phyloP scores from a whole-genome alignment of 1,284 basidiomycete genomes.

The Inonotus obliquus region DNA sequence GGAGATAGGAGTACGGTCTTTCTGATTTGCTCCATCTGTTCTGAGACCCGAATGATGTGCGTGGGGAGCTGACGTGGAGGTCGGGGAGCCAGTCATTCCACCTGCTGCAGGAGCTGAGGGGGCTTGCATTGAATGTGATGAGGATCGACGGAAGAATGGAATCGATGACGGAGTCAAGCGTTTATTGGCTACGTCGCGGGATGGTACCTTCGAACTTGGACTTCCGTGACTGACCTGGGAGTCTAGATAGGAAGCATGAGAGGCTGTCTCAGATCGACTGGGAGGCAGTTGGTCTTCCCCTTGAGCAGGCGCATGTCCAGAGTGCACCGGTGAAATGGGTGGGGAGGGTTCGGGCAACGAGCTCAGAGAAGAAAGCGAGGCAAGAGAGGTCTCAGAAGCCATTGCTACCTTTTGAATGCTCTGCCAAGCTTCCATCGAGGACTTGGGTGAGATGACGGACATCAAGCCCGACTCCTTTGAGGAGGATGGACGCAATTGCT shows the following conservation, averaged over 20 bases:
- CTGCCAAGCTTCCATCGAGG: constrained; percentile 52
- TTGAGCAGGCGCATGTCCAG: background rate
- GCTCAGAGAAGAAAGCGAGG: constrained; percentile 67
- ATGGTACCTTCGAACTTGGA: constrained; percentile 59
- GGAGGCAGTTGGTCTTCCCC: constrained; percentile 45
- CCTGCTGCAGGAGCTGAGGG: constrained; percentile 34
- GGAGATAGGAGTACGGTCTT: constrained; percentile 38
- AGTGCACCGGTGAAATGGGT: constrained; percentile 41
- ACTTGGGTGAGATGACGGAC: constrained; percentile 32
- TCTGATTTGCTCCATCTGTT: constrained; percentile 38
- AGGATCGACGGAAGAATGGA: constrained; percentile 92
- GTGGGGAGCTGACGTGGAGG: constrained; percentile 38
- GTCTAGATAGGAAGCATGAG: constrained; percentile 45
- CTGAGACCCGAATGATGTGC: constrained; percentile 35
- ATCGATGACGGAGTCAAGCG: constrained; percentile 91
- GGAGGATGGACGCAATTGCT: constrained; percentile 57
- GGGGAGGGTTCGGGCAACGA: constrained; percentile 44
- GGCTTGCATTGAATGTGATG: constrained; percentile 79
- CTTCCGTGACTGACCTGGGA: constrained; percentile 57
- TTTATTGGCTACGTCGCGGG: constrained; percentile 58
- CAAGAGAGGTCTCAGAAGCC: constrained; percentile 67
- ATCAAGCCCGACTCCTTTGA: constrained; percentile 58
- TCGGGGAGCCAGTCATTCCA: constrained; percentile 44
- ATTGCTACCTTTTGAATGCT: constrained; percentile 67
- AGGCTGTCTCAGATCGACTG: constrained; percentile 65